Conservation (phyloP, 306 rosid species). For the Argentina anserina region DNA sequence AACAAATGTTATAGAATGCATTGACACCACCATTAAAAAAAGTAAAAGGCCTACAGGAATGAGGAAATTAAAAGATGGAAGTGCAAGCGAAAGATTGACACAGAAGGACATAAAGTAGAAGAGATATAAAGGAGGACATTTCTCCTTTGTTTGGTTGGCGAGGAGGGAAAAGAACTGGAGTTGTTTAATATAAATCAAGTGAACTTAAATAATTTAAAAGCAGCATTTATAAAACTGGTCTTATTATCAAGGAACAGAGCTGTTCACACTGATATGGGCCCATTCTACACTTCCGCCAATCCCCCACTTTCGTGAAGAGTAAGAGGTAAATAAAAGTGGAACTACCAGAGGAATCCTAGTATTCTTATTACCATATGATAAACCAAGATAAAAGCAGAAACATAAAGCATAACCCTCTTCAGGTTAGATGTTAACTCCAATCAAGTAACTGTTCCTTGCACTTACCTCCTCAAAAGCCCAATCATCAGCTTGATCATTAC, state of each 20-base stretch:
- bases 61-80: not conserved
- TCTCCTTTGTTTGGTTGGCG: not conserved
- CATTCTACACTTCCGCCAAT: not conserved
- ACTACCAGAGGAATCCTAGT: not conserved
- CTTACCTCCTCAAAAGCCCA: slow-evolving; percentile 96
- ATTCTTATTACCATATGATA: not conserved
- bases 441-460: slow-evolving; percentile 19
- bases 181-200: not conserved
- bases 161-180: not conserved
- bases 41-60: not conserved
- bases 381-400: not conserved
- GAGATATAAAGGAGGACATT: not conserved
- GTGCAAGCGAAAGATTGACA: not conserved
- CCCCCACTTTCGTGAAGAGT: not conserved
- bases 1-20: slow-evolving; percentile 16
- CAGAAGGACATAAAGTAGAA: not conserved
- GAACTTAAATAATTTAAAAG: not conserved
- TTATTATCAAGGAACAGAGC: not conserved
- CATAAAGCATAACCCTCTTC: not conserved
- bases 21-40: not conserved
- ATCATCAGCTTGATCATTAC: slow-evolving; percentile 54
- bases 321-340: not conserved
- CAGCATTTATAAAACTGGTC: not conserved
- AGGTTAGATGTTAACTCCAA: slow-evolving; percentile 1
- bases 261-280: not conserved